Evolutionary conservation across 1,139 yeast genomes (phyloP), one percentile per base, ranked within the genome.

Genomic region (Kodamaea ohmeri): DNA sequence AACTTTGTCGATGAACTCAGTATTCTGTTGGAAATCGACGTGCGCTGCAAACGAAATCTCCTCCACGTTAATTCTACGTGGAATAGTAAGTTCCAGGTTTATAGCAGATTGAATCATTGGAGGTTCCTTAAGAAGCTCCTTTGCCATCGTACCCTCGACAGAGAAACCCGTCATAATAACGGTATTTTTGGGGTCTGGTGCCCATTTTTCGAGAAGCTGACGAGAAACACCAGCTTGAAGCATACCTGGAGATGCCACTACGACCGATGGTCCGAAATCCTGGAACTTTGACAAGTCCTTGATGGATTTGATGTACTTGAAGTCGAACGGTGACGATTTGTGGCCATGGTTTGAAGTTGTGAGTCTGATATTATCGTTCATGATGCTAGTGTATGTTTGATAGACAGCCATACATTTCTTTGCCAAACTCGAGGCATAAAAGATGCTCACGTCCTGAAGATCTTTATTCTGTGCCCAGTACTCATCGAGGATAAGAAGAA

Each of bases 31-130:
- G 61, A 84, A 92, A 58, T 94, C 98, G 14, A 94, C 99, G 63
- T 92, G 99, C 0, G 99, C 99, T 4, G 98, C 98, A 71, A 92
- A 92, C 2, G 97, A 90, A 8, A 92, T 83, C 59, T 92, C 99
- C 49, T 92, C 97, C n/a, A 92, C 82, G 29, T 78, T 78, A 43
- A 94, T 67, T 46, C 97, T 74, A 53, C 98, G 78, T 2, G 97
- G 97, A 32, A 92, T 83, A 38, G 80, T 77, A 25, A 83, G 67
- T 39, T 90, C 97, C 0, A 96, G 87, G 46, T 88, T 88, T 17
- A 72, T 65, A 16, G 77, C 66, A 0, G 97, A 84, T 3, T 94
- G 94, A 39, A 92, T 88, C 14, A 89, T 86, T 19, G 80, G 78
- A 0, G 99, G 98, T 51, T 90, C 97, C 33, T 88, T 78, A 48